Evolutionary conservation across 768 basidiomycete species (phyloP).

Genomic region (Calocera viscosa): DNA sequence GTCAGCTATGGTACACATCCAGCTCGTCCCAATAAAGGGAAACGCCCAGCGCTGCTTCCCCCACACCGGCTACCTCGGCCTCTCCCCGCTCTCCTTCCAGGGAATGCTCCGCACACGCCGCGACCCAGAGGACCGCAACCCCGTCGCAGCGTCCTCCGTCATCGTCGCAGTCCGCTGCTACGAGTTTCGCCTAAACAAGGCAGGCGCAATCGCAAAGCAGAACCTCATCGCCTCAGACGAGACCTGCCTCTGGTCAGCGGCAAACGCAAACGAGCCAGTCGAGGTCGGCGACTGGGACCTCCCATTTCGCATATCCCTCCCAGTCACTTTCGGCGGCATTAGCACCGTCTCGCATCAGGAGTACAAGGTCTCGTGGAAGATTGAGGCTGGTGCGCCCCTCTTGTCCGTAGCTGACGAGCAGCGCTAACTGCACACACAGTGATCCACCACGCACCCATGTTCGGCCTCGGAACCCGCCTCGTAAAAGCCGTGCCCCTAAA

Average conservation of each 20-base stretch:
- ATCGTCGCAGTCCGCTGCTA: constrained; percentile 72
- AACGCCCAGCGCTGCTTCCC: constrained; percentile 58
- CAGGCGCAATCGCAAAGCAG: constrained; percentile 40
- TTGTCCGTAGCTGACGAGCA: constrained; percentile 8
- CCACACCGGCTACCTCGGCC: constrained; percentile 61
- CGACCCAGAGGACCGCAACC: constrained; percentile 52
- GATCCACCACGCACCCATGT: constrained; percentile 51
- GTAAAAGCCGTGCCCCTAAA: constrained; percentile 59
- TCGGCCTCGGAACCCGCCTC: constrained; percentile 55
- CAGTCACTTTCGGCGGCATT: constrained; percentile 42
- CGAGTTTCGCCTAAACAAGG: constrained; percentile 52
- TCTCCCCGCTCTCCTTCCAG: constrained; percentile 67
- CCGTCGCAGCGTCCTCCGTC: constrained; percentile 52
- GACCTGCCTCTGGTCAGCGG: constrained; percentile 56
- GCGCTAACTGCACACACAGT: constrained; percentile 30
- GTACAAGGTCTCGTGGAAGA: constrained; percentile 68
- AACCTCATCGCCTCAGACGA: constrained; percentile 58
- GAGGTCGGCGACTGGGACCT: constrained; percentile 53
- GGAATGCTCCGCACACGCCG: constrained; percentile 63
- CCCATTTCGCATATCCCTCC: constrained; percentile 60
- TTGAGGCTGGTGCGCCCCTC: constrained; percentile 57
- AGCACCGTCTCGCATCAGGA: constrained; percentile 62
- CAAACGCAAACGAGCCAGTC: constrained; percentile 42
- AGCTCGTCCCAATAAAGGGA: constrained; percentile 55
- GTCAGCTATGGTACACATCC: constrained; percentile 59